Base-by-base conservation (phyloP, 2,329 filamentous ascomycete genomes). In the Alternaria angustiovoidea region DNA sequence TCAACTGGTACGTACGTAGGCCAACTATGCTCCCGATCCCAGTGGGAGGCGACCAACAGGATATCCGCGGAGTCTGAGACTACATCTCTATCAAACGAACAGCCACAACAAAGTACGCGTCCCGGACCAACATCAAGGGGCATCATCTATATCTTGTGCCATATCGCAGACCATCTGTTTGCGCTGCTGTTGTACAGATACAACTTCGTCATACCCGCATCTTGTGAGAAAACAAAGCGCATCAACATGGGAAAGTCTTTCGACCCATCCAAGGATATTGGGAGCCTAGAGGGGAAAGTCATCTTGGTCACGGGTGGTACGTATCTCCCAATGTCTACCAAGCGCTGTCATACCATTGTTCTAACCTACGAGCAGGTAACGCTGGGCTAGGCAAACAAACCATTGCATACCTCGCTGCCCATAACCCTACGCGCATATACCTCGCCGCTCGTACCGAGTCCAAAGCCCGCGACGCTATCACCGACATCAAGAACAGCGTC, bases 321-420 rank as follows among this genome's bases (percentile, higher is more conserved):
- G 67, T 44, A 46, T 20, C 16, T 22, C 41, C 8, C n/a, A 7
- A 1, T 24, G 7, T 18, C 30, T 7, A 18, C 28, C 30, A 11
- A 30, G 39, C n/a, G 39, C 7, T n/a, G 34, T n/a, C 16, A 18
- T 43, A 16, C 14, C 18, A 26, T 11, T 7, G 42, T 38, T 38
- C 60, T 62, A 36, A 66, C 44, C 39, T 7, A 24, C 26, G 4
- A 4, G 56, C 62, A 79, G 80, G 81, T 55, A 85, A 82, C 54
- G 70, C 75, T 8, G 83, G 83, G 14, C 73, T 85, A 8, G 83
- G 83, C 49, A 81, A 81, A 57, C 78, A 81, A 67, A 79, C 80
- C 26, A 73, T 84, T 38, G 69, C 75, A 39, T 78, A 80, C 43
- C 78, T 84, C 30, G 76, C 81, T 26, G 73, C 76, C 5, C 81